Conservation (phyloP, 73 alveolate species). For the Stentor roeselii region DNA sequence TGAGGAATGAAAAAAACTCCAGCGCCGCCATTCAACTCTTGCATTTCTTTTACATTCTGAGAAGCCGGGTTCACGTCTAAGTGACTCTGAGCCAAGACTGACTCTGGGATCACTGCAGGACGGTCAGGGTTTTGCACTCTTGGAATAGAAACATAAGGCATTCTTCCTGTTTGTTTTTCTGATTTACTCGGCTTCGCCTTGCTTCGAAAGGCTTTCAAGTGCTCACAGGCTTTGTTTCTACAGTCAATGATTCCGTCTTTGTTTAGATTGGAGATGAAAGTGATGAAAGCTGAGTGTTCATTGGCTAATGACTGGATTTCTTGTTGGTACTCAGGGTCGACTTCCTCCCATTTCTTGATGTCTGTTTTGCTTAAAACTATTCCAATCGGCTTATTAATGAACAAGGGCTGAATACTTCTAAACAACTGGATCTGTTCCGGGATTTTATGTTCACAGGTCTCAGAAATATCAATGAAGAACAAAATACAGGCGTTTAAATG, state of each 20-base stretch:
- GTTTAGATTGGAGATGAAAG: constrained; percentile 35
- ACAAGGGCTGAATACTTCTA: constrained; percentile 94
- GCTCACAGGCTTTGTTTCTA: constrained; percentile 82
- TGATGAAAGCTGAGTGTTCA: constrained; percentile 75
- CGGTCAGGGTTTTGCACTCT: constrained; percentile 56
- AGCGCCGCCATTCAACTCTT: constrained; percentile 96
- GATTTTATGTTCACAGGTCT: constrained; percentile 89
- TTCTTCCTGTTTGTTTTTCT: not conserved
- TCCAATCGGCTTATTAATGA: constrained; percentile 96
- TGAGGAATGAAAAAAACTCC: constrained; percentile 67
- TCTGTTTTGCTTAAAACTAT: constrained; percentile 94
- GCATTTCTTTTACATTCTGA: constrained; percentile 75
- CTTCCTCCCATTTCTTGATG: constrained; percentile 73
- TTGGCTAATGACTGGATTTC: constrained; percentile 69
- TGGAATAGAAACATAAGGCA: constrained; percentile 88
- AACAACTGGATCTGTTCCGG: constrained; percentile 76
- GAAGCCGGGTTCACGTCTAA: constrained; percentile 63
- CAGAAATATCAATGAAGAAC: constrained; percentile 98
- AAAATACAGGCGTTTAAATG: constrained; percentile 94
- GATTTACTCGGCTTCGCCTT: constrained; percentile 76
- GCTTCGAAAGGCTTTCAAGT: constrained; percentile 79
- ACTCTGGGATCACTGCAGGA: constrained; percentile 42
- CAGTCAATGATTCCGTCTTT: constrained; percentile 22
- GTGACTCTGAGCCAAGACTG: constrained; percentile 72
- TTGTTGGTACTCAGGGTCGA: constrained; percentile 61